phyloP scores from a whole-genome alignment of 2,329 filamentous ascomycete species.

The Cladosporium sp. region DNA sequence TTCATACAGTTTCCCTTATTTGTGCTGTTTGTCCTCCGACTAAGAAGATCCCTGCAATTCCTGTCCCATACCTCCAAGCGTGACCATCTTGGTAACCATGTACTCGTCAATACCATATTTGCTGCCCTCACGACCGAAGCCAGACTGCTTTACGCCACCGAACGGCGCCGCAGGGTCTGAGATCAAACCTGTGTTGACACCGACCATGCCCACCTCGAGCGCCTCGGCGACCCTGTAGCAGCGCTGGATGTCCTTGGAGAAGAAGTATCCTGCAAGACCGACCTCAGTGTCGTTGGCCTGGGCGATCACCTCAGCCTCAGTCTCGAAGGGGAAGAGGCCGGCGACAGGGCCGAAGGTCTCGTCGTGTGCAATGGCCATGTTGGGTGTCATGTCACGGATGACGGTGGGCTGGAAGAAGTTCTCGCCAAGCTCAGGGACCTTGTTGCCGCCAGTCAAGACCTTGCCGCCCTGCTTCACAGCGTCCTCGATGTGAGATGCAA shows the following conservation, averaged over 20 bases:
- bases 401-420: slow-evolving; percentile 94
- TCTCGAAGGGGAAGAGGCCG: slow-evolving; percentile 83
- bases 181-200: slow-evolving; percentile 51
- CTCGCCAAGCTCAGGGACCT: slow-evolving; percentile 69
- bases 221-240: slow-evolving; percentile 64
- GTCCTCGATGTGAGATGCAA: slow-evolving; percentile 76
- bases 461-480: slow-evolving; percentile 76
- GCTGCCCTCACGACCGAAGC: slow-evolving; percentile 55
- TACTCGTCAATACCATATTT: slow-evolving; percentile 55
- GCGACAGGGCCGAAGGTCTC: slow-evolving; percentile 97
- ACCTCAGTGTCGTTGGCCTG: slow-evolving; percentile 82
- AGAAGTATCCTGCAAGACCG: slow-evolving; percentile 93
- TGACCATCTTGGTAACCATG: slow-evolving; percentile 49
- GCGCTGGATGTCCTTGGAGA: slow-evolving; percentile 63
- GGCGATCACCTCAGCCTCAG: slow-evolving; percentile 82
- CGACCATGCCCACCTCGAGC: slow-evolving; percentile 81
- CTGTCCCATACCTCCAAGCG: slow-evolving; percentile 63
- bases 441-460: slow-evolving; percentile 73
- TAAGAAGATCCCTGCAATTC: slow-evolving; percentile 49
- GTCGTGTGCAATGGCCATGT: slow-evolving; percentile 82
- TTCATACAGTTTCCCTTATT: slow-evolving; percentile 7
- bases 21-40: slow-evolving; percentile 1
- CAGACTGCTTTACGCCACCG: slow-evolving; percentile 53
- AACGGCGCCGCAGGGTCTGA: slow-evolving; percentile 51
- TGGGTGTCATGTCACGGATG: slow-evolving; percentile 78